Base-by-base conservation (phyloP, 2,329 filamentous ascomycete genomes). In the Microsporum canis region DNA sequence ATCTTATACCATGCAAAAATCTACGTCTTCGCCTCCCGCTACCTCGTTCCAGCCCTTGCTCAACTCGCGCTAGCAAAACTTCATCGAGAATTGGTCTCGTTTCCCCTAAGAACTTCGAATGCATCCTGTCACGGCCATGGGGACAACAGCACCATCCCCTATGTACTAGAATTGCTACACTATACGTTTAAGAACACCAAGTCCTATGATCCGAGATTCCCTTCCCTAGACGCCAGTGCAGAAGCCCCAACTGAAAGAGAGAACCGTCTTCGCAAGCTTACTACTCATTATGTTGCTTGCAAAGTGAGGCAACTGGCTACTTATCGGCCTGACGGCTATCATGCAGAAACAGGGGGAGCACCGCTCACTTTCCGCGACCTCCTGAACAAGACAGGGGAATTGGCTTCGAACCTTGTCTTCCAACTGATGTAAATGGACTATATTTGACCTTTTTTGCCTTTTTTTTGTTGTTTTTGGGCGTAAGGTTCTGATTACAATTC, bases 1-100 rank as follows among this genome's bases (percentile, higher is more conserved):
- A 68, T 76, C 33, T 68, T 74, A 43, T 76, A 75, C 65, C 74
- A 76, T 47, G 74, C 74, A n/a, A 76, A 76, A 66, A 62, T 76
- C 53, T 76, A 76, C 63, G 71, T 75, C 61, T 76, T 76, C 60
- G 73, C 74, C n/a, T 73, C 72, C 1, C 71, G 72, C 57, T 76
- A 74, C 65, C 66, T 76, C 49, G 73, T 76, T 60, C 71, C 72
- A 2, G 71, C 70, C 12, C 70, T 76, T 31, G 73, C 73, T 2
- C 72, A 75, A 60, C 68, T 76, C 36, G 73, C 72, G 63, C 70
- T 76, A 4, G 70, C 70, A 57, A 76, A 76, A 64, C 65, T 76
- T 3, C 74, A 76, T 57, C 63, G 64, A 3, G 72, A 75, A 57
- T 70, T 76, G 1, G 51, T 74, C 39, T 63, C 67, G 29, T 67